These are phyloP conservation scores for Casuarina cunninghamiana DNA, from an alignment of 306 rosid genomes.

Conservation along the genomic window DNA sequence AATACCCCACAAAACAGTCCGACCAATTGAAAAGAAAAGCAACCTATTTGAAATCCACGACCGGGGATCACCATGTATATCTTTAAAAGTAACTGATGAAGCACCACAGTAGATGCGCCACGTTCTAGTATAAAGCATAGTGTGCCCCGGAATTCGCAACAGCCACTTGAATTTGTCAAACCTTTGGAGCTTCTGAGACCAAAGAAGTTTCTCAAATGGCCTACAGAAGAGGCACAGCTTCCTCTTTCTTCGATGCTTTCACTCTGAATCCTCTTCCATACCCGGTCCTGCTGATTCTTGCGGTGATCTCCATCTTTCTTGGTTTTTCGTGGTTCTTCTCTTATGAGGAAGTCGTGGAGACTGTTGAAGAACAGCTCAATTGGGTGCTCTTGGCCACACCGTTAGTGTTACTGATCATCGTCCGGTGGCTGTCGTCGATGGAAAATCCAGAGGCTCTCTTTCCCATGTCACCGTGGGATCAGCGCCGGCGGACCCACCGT, in stretches of 20 bases:
- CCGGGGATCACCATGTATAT: neutral
- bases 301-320: constrained; percentile 53
- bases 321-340: constrained; percentile 66
- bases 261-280: constrained; percentile 65
- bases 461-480: constrained; percentile 51
- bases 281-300: constrained; percentile 65
- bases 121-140: constrained; percentile 15
- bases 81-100: neutral
- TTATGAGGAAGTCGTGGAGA: constrained; percentile 55
- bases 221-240: constrained; percentile 42
- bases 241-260: constrained; percentile 56
- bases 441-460: constrained; percentile 52
- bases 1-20: neutral
- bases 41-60: constrained; percentile 6
- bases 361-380: constrained; percentile 47
- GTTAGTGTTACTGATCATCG: constrained; percentile 48
- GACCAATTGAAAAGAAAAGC: neutral
- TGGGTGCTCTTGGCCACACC: constrained; percentile 64
- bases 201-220: constrained; percentile 32
- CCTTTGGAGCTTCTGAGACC: constrained; percentile 4
- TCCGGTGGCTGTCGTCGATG: constrained; percentile 62
- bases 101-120: neutral
- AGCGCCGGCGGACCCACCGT: constrained; percentile 44
- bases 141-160: neutral
- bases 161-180: neutral